Percentiles rank a stretch among this genome's conserved stretches.
Conservation (phyloP, 768 basidiomycete genomes). For the Guyanaporus albipodus region DNA sequence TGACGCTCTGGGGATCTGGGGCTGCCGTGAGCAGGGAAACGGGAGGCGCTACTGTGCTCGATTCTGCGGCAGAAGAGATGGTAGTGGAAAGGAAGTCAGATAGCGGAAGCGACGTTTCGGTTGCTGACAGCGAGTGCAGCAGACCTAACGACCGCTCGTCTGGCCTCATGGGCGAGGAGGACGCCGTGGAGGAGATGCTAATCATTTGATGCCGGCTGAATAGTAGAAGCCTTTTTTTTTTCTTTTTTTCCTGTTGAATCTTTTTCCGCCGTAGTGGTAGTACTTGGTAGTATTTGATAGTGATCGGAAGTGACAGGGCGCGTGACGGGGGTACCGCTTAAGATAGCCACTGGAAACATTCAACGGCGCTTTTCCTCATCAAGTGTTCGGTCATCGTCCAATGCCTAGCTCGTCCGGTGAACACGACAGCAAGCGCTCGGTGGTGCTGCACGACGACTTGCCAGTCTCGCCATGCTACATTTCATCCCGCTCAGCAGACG, state of each 20-base stretch:
- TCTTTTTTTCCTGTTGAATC: too few species aligned
- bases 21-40: not conserved
- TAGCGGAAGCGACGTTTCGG: not conserved
- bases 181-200: slow-evolving; percentile 21
- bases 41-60: not conserved
- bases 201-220: not conserved
- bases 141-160: not conserved
- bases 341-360: slow-evolving; percentile 12
- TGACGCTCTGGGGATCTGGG: slow-evolving; percentile 44
- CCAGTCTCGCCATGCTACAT: slow-evolving; percentile 66
- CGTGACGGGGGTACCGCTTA: slow-evolving; percentile 20
- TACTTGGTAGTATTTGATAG: not conserved
- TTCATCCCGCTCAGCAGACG: slow-evolving; percentile 79
- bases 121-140: not conserved
- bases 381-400: slow-evolving; percentile 19
- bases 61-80: not conserved
- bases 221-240: too few species aligned
- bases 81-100: not conserved
- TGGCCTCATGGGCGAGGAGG: slow-evolving; percentile 17
- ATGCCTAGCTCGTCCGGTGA: slow-evolving; percentile 48
- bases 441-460: slow-evolving; percentile 6
- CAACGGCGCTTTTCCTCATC: slow-evolving; percentile 10
- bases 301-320: slow-evolving; percentile 13
- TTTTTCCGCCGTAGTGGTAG: too few species aligned
- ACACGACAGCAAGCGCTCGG: slow-evolving; percentile 20